Evolutionary conservation across 495 filamentous ascomycete genomes (phyloP), one percentile per base, ranked within the genome.

Genomic region (Polyplosphaeria fusca): DNA sequence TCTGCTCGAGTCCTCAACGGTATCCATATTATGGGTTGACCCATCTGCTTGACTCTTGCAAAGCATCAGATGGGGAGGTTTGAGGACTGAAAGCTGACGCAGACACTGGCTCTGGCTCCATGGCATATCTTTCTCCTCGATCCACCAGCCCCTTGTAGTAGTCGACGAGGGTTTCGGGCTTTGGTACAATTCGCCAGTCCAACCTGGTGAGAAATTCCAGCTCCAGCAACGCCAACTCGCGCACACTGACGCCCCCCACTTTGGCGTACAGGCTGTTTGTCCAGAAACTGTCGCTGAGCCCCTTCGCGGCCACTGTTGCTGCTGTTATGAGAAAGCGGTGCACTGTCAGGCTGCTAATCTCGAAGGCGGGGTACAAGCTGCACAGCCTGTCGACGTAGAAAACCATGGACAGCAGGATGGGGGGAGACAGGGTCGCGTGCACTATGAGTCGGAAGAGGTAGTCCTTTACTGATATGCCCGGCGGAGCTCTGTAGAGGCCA

Each of bases 311-410:
- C 18, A 98, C 94, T 0, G 93, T 96, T 7, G 92, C 93, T 24
- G 91, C 89, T 14, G 92, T 87, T 60, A 98, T 98, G 13, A 98
- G 79, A 69, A 97, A 97, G 9, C 93, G 90, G 73, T 98, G 93
- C 18, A 98, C 91, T 0, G 93, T 98, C 14, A 98, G 79, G 32
- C 87, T 93, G 62, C 86, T 93, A 44, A 98, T 91, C 30, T 89
- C 95, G 72, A 98, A 98, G 16, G 89, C 86, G 5, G 90, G 86
- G 67, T 95, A 97, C 24, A 93, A 73, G 3, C 88, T 83, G 71
- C 91, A 97, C 16, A 98, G 77, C n/a, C 88, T 85, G 70, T 98
- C 94, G 56, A 98, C 96, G 67, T 98, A 98, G 68, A 92, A 97
- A 48, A 98, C 93, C 91, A 98, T 98, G 58, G 89, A 91, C n/a